Base-by-base conservation (phyloP, 2,329 filamentous ascomycete species). In the Penicillium hordei region DNA sequence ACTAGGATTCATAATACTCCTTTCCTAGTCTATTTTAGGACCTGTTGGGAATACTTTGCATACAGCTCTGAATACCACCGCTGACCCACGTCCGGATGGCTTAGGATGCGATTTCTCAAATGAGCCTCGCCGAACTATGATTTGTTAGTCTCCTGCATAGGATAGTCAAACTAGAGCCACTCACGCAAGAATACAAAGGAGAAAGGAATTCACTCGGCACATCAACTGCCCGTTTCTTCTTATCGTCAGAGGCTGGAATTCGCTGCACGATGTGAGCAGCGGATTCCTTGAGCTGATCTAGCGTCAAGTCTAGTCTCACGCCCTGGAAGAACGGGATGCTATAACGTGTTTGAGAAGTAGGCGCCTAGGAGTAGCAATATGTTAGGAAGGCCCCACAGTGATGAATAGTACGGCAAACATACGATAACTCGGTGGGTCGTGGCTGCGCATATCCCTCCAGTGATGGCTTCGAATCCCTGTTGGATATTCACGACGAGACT, bases 241-340 rank as follows among this genome's bases (percentile, higher is more conserved):
- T 60, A 42, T 71, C 66, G 19, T 73, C 69, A 0, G 68, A 66
- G 0, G 61, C 61, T 2, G 72, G 72, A 21, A 75, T 71, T 1
- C 56, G 57, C 6, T 59, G 38, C 10, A 72, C 68, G 42, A 75
- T 74, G 40, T 74, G 70, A 1, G 65, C 62, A 2, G 71, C 70
- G 0, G 71, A 71, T 33, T 70, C 62, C 19, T 70, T 61, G 3
- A 75, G 65, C 29, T 72, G 51, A 0, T 82, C 79, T 48, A 84
- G 78, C 66, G 70, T 84, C 75, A 72, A 79, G 76, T 72, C 70
- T 55, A 74, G 56, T 12, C 79, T 79, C 34, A 84, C 81, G 5
- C 79, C 81, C 36, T 83, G 81, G 70, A 85, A 85, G 68, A 83
- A 85, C 0, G 83, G 82, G 17, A 85, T 79, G 39, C 80, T 83